Evolutionary conservation across 345 rosid species (phyloP), one percentile per base, ranked within the genome.

Genomic region (Euphorbia tirucalli): DNA sequence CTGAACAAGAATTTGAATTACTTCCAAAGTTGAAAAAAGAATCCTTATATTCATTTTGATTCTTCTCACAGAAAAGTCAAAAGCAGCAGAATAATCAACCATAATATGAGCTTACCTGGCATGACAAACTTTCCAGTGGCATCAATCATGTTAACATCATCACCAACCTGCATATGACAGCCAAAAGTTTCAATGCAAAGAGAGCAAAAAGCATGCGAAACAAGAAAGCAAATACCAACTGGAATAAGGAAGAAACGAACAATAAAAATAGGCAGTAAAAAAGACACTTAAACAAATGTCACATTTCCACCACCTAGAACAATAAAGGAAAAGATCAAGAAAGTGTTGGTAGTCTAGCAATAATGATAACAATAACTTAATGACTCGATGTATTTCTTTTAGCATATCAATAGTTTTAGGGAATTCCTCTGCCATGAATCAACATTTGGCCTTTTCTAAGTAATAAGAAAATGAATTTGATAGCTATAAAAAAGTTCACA

Each of bases 71-170:
- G 22, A 60, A 75, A 31, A 28, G 25, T 68, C 11, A 41, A 48
- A 69, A 61, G 28, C 19, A 62, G 2, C 57, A 69, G 50, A 48
- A 31, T 7, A 7, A 69, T 39, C 19, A 2, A 63, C 15, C 66
- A 35, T 55, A 25, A 28, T 6, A 48, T 25, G n/a, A n/a, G n/a
- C n/a, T n/a, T n/a, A 95, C 99, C 97, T 82, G 98, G 99, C 94
- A 95, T 92, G 77, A 95, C 97, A 82, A 74, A 90, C 76, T 90
- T 92, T 72, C 99, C 98, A 30, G 92, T 74, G 68, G 99, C 99
- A 85, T 92, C 99, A 56, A 95, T 82, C 60, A 90, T 84, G 7
- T 81, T 79, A 66, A 89, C 98, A 83, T 90, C 97, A 74, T 92
- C 97, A 32, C 87, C 93, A 73, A 90, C 97, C 98, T 92, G 84